phyloP scores from a whole-genome alignment of 306 rosid species.

The Gynostemma pentaphyllum region DNA sequence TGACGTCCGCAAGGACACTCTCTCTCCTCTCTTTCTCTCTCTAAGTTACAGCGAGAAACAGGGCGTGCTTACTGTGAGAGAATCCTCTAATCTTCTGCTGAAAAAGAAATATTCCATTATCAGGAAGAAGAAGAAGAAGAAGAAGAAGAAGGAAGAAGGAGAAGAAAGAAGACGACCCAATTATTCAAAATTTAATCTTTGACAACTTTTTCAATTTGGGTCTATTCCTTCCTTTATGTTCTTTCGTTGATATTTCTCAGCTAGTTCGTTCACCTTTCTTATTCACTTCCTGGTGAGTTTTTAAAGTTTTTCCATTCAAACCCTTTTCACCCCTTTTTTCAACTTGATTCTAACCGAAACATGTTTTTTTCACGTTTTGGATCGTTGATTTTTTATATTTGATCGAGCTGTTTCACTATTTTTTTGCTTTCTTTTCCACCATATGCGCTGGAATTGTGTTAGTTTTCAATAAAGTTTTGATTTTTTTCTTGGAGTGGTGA shows the following conservation, averaged over 20 bases:
- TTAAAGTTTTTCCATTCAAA: background rate
- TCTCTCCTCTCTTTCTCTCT: conserved; percentile 14
- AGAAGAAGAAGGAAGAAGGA: background rate
- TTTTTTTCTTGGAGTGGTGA: conserved; percentile 1
- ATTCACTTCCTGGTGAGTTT: conserved; percentile 21
- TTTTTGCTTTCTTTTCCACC: conserved; percentile 1
- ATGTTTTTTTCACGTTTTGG: conserved; percentile 16
- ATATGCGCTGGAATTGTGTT: background rate
- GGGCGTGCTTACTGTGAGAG: conserved; percentile 18
- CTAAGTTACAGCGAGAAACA: conserved; percentile 31
- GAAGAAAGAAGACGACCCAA: background rate
- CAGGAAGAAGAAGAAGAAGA: conserved; percentile 1
- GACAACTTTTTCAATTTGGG: background rate
- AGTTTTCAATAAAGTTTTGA: conserved; percentile 15
- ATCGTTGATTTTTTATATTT: conserved; percentile 49
- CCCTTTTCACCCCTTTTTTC: background rate
- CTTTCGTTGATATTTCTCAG: background rate
- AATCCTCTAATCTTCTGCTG: conserved; percentile 13
- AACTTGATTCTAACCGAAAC: background rate
- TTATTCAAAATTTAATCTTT: background rate
- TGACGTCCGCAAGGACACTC: conserved; percentile 84
- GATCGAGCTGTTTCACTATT: conserved; percentile 30
- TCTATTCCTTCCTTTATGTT: background rate
- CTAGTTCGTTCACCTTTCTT: conserved; percentile 15
- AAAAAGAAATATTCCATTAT: background rate